Evolutionary conservation across 139 green algal genomes (phyloP), one percentile per base, ranked within the genome.

Genomic region (Chlamydomonas sp.): DNA sequence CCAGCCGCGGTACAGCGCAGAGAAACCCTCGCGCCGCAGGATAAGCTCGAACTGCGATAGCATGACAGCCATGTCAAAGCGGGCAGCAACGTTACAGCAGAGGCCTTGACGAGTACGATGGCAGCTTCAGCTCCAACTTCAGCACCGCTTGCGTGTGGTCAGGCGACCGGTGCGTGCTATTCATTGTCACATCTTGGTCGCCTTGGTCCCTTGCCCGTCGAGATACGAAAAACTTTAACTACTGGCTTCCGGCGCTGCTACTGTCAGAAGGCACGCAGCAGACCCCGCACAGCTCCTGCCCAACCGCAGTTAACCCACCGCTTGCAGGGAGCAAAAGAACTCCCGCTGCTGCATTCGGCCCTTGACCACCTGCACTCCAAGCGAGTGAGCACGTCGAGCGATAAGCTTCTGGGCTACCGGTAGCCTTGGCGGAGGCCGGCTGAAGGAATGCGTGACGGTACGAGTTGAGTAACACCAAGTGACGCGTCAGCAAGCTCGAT

Each of bases 321-420:
- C 80, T 6, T 78, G 80, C 8, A 85, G 16, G 1, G 80, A 85
- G 67, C 80, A 85, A 57, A 77, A 85, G 58, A 78, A 85, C 15
- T 85, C 67, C 3, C 12, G 2, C 4, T 8, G 67, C 66, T 17
- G 14, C 57, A 85, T 77, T 14, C 67, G 80, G 4, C 0, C 3
- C 80, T 58, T 59, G 1, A 85, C 80, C 57, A 78, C 57, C 80
- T 85, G 67, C 57, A 18, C 12, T 49, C 31, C 31, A 49, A 49
- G 31, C 31, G 31, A 49, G 31, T 49, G 31, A 49, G 31, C 31
- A 49, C 31, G 31, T 49, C 31, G 31, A 49, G 31, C 31, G 31
- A 49, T 49, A 49, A 49, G 31, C 31, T 49, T 49, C 31, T 49
- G 31, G 31, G 31, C 31, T 49, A 49, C 31, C 31, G 31, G 31